Percentiles rank a stretch among this genome's conserved stretches.
Evolutionary conservation across 768 basidiomycete species (phyloP).

Genomic region (Psilocybe azurescens): DNA sequence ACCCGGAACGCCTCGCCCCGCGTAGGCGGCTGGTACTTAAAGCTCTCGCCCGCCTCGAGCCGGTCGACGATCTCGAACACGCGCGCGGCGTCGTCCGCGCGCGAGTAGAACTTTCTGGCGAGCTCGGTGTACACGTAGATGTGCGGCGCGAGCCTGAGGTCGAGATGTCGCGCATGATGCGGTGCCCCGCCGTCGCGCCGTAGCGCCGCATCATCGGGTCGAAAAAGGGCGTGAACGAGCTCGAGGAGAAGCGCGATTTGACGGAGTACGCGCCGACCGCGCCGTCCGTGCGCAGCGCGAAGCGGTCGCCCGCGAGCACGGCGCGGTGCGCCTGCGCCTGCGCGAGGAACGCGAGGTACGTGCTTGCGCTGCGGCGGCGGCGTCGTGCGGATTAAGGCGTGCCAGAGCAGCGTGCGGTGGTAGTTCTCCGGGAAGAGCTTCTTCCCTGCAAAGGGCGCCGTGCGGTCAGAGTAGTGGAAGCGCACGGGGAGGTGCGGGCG

Average conservation of each 20-base stretch:
- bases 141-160: constrained; percentile 48
- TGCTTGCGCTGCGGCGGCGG: constrained; percentile 29
- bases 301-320: not conserved
- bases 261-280: constrained; percentile 8
- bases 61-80: constrained; percentile 48
- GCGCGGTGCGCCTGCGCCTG: constrained; percentile 17
- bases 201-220: constrained; percentile 37
- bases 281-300: not conserved
- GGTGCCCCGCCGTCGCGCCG: constrained; percentile 37
- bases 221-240: constrained; percentile 60
- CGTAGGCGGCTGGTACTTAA: not conserved
- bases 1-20: not conserved
- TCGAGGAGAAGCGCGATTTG: constrained; percentile 8
- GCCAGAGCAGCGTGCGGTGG: constrained; percentile 47
- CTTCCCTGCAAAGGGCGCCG: not conserved
- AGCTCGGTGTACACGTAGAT: constrained; percentile 56
- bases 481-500: not conserved
- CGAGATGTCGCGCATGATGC: constrained; percentile 57
- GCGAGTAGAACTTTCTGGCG: constrained; percentile 41
- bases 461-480: not conserved
- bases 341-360: constrained; percentile 48
- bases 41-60: constrained; percentile 35
- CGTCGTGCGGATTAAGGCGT: constrained; percentile 35
- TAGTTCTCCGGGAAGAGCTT: constrained; percentile 40
- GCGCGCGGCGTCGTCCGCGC: constrained; percentile 33